These are phyloP conservation scores for Agrocybe pediades DNA, from an alignment of 768 basidiomycete species.

Conservation along the genomic window DNA sequence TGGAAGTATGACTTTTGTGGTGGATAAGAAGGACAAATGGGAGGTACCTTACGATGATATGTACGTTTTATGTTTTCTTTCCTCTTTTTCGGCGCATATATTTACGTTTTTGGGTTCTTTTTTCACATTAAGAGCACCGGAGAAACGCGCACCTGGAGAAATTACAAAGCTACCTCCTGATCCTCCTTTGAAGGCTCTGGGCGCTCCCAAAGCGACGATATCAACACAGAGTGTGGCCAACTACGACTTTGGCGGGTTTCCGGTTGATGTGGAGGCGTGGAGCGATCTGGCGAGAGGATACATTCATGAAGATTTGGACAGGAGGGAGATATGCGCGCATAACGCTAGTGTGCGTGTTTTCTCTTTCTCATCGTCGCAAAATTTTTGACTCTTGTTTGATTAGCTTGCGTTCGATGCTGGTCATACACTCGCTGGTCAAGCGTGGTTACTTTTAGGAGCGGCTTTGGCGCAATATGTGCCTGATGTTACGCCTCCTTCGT, in stretches of 20 bases:
- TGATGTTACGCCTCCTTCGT: conserved; percentile 24
- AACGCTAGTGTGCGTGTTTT: conserved; percentile 56
- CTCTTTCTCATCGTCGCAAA: background rate
- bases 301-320: conserved; percentile 49
- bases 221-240: conserved; percentile 60
- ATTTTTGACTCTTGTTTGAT: background rate
- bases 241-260: conserved; percentile 35
- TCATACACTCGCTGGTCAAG: conserved; percentile 56
- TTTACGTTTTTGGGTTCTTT: background rate
- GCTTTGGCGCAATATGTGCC: conserved; percentile 54
- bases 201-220: conserved; percentile 56
- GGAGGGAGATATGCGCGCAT: conserved; percentile 48
- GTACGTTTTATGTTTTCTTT: conserved; percentile 40
- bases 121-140: too few relatives aligned
- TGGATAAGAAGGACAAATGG: conserved; percentile 51
- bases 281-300: conserved; percentile 65
- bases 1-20: conserved; percentile 68
- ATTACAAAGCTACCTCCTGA: conserved; percentile 31
- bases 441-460: conserved; percentile 67
- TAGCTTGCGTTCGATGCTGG: conserved; percentile 65
- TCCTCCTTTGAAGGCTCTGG: conserved; percentile 53
- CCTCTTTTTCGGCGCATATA: too few relatives aligned
- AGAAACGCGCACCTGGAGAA: too few relatives aligned
- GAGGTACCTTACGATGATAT: conserved; percentile 83
- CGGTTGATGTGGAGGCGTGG: conserved; percentile 51